Base-by-base conservation (phyloP, 495 filamentous ascomycete species). In the Talaromyces thailandensis region DNA sequence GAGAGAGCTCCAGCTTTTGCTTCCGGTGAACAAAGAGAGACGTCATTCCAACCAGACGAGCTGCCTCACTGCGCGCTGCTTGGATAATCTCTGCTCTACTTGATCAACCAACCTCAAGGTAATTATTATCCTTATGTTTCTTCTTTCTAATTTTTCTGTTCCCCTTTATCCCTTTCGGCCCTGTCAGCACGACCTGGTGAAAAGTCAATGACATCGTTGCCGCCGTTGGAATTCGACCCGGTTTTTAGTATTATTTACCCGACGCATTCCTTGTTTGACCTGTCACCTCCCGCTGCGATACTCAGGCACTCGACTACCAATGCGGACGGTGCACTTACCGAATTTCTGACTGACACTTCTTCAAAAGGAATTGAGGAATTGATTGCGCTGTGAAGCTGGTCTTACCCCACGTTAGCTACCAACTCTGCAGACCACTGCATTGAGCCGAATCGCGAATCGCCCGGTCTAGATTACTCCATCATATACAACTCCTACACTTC, bases 11-110 rank as follows among this genome's bases (percentile, higher is more conserved):
- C 26, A 55, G 18, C n/a, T 25, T 55, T 6, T n/a, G 24, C 16
- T 16, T 26, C 52, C 28, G 28, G 52, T 55, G 43, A 48, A 48
- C 43, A 61, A n/a, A 61, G 59, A 31, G 26, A 61, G 59, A 61
- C 59, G 59, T 61, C 59, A 61, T 51, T 35, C 23, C 14, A 21
- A 24, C 11, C 43, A 50, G 21, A n/a, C 23, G 6, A 28, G 51
- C 9, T 26, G 14, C 18, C 11, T 12, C 8, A 52, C 48, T 52
- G 18, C 48, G 16, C 18, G 6, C 23, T 23, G 8, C 35, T 6
- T 26, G 6, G 48, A 37, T 25, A 23, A 24, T 21, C 3, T 23
- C 14, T 48, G 9, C 12, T 48, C 21, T 21, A 16, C 12, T 40
- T 4, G 32, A n/a, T 40, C 35, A 40, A 6, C 9, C 8, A 32